Evolutionary conservation across 139 green algal genomes (phyloP), one percentile per base, ranked within the genome.

Genomic region (Coelastrella sp.): DNA sequence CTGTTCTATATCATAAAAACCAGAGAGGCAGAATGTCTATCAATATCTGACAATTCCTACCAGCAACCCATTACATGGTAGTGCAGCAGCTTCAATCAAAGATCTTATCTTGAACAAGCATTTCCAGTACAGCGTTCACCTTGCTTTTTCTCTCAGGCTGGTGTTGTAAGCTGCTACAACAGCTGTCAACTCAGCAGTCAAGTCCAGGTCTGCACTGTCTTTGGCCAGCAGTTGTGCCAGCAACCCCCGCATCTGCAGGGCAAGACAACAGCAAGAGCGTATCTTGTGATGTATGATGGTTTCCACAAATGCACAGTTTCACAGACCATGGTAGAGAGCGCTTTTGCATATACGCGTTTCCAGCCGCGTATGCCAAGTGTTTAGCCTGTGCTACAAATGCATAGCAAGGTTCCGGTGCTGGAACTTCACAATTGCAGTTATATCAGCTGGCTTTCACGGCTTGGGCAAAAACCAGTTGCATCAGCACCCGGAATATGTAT

Each of bases 191-290:
- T 87, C 65, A 20, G 22, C 10, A 8, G 10, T 11, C 22, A 87
- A 32, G 82, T 87, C 64, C 32, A 87, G 23, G 4, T 57, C 65
- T 65, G 64, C n/a, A 13, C 22, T 56, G 23, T 87, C 82, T 59
- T 87, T 78, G 23, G 82, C 82, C 82, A 87, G 54, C 32, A 87
- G 65, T 65, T 87, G 82, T 4, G 65, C 82, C 16, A 87, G 16
- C 32, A 87, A 54, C 6, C 82, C 82, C 6, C 82, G 64, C 82
- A 87, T 87, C 82, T 87, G 82, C 81, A 86, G 19, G 8, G 23
- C 11, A 11, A 54, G 61, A 7, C 10, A 54, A 5, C 58, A 85
- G 17, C 56, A 56, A 10, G 16, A 73, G 4, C 3, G 7, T 54
- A 14, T 4, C 4, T 0, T 57, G 58, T 65, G 32, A 66, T 22